These are phyloP conservation scores for Jackrogersella multiformis DNA, from an alignment of 495 filamentous ascomycete species.

Conservation along the genomic window DNA sequence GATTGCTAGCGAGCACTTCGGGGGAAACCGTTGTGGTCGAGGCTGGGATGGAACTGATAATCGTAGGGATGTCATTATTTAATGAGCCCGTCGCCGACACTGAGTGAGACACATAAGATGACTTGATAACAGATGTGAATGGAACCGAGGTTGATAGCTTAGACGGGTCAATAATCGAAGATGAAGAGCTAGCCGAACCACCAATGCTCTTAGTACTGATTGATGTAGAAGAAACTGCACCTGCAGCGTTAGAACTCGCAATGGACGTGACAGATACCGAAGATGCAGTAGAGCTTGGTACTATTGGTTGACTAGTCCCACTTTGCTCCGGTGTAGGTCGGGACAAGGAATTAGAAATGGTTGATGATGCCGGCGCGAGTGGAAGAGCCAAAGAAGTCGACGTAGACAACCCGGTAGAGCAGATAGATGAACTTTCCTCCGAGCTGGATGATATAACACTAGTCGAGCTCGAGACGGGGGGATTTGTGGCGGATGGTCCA, in stretches of 20 bases:
- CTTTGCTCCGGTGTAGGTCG: not conserved
- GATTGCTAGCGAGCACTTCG: slow-evolving; percentile 48
- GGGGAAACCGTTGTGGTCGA: slow-evolving; percentile 49
- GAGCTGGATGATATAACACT: slow-evolving; percentile 1
- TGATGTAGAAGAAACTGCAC: slow-evolving; percentile 4
- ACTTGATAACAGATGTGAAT: slow-evolving; percentile 26
- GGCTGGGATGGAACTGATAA: slow-evolving; percentile 46
- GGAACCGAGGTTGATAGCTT: slow-evolving; percentile 1
- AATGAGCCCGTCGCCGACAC: slow-evolving; percentile 44
- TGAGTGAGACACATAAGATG: slow-evolving; percentile 36
- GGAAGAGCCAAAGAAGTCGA: slow-evolving; percentile 29
- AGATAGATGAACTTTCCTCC: not conserved
- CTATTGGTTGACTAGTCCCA: not conserved
- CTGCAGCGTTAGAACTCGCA: not conserved
- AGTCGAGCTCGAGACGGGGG: slow-evolving; percentile 5
- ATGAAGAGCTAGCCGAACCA: slow-evolving; percentile 1
- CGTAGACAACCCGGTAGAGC: not conserved
- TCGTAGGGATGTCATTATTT: slow-evolving; percentile 49
- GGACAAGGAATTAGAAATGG: slow-evolving; percentile 1
- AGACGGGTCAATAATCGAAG: slow-evolving; percentile 3
- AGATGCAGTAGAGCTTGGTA: not conserved
- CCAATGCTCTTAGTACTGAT: not conserved
- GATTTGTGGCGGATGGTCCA: slow-evolving; percentile 6
- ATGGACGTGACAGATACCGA: not conserved
- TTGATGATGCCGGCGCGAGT: slow-evolving; percentile 14